Evolutionary conservation across 2,329 filamentous ascomycete genomes (phyloP), one percentile per base, ranked within the genome.

Genomic region (Westerdykella ornata): DNA sequence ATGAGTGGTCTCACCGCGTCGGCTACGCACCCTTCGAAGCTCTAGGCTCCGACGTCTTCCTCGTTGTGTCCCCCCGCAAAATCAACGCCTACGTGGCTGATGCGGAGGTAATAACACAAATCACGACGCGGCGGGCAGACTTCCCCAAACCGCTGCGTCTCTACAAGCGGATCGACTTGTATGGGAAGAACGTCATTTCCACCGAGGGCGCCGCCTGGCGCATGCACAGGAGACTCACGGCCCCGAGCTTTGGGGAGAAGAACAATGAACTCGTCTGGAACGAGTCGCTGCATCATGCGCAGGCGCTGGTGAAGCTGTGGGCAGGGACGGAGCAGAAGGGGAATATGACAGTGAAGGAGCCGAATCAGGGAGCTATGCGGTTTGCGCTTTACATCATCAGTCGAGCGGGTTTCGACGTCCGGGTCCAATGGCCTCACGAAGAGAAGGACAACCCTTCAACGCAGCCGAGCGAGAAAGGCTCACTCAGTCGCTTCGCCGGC

Each of bases 241-340:
- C 81, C 19, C 79, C 84, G 0, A 78, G 78, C 3, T 89, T 90
- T 63, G 86, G 82, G 43, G 85, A 90, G 68, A 80, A 76, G 66
- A 89, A 87, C 61, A 82, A 85, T 42, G 71, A 74, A 12, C 61
- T 85, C 18, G 80, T 85, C 1, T 86, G 81, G 63, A 68, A 67
- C 7, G 81, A 85, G 58, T 73, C 76, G 1, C 68, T 84, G 41
- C 67, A 71, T 42, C 84, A 89, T 67, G 76, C 82, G 0, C 49
- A 53, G 41, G 57, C 59, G 9, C 41, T 66, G 8, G 49, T 65
- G 17, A 45, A 49, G 5, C 46, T 63, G 11, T 66, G 62, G 63
- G 54, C 53, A 14, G 53, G 56, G 12, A 37, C 48, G 7, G 51
- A 53, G 39, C 57, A 54, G 1, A 37, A 31, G 9, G 56, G 52